Base-by-base conservation (phyloP, 2,329 filamentous ascomycete species). In the Mycosphaerella arachidis region DNA sequence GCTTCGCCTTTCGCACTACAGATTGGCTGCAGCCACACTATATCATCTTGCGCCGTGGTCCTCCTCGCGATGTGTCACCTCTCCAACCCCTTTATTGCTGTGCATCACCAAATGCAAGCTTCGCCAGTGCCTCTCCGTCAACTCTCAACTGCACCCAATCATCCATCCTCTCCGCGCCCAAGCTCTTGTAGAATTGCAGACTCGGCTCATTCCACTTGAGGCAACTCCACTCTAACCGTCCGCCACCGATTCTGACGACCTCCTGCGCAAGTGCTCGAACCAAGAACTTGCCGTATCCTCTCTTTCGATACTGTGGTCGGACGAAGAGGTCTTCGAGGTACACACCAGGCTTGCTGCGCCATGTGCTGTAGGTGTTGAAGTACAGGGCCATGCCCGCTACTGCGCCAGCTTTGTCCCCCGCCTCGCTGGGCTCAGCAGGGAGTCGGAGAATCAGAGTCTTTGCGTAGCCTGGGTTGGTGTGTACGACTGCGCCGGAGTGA, bases 301-400 rank as follows among this genome's bases (percentile, higher is more conserved):
- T 84, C 35, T 87, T 87, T 4, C 94, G 81, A 68, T 89, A 86
- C 48, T 78, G 78, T 0, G 86, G 82, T 67, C 86, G 82, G 45
- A 99, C 91, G 70, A 88, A 96, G n/a, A 97, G 79, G 72, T 97
- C 93, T 75, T 97, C 93, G 40, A 97, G 86, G 75, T 95, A 96
- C 71, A 99, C 89, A 2, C 93, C 93, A 0, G 92, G 86, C 50
- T 84, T 84, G n/a, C 89, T 85, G 8, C 89, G 85, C 94, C 94
- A 97, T 0, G 93, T 97, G 71, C 87, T 91, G 77, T 96, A 97
- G 77, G 93, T 97, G 81, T 93, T 92, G 75, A 96, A 97, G 78
- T 92, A 97, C 45, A 97, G 77, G 1, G 92, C 92, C 84, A 97
- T 91, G 52, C 89, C 91, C 0, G 85, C 89, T 74, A 84, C 71